These are phyloP conservation scores for Tetrapyrgos nigripes DNA, from an alignment of 1,284 basidiomycete species.

Conservation along the genomic window DNA sequence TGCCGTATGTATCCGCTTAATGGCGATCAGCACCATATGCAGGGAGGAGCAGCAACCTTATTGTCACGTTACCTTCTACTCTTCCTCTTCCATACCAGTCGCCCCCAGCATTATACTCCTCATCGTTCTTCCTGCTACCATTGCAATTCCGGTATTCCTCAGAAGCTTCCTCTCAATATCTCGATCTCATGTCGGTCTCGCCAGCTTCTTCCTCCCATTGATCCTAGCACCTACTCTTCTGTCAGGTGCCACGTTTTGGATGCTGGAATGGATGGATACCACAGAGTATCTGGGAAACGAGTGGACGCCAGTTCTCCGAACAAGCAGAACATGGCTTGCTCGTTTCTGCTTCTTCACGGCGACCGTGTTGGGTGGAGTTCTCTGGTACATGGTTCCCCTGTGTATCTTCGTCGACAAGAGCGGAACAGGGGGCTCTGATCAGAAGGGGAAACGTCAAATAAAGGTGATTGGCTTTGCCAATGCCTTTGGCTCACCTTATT, in stretches of 20 bases:
- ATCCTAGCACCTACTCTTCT: conserved; percentile 65
- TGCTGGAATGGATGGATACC: conserved; percentile 80
- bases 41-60: conserved; percentile 94
- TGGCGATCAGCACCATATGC: conserved; percentile 84
- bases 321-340: conserved; percentile 66
- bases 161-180: conserved; percentile 68
- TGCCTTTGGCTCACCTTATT: conserved; percentile 86
- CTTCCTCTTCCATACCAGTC: conserved; percentile 64
- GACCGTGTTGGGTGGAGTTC: conserved; percentile 56
- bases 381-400: conserved; percentile 78
- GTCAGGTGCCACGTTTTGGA: conserved; percentile 73
- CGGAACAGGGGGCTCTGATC: conserved; percentile 11
- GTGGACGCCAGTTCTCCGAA: conserved; percentile 51
- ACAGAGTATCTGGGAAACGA: conserved; percentile 48
- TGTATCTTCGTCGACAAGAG: conserved; percentile 50
- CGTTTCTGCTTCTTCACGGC: conserved; percentile 60
- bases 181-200: conserved; percentile 78
- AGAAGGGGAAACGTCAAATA: conserved; percentile 48
- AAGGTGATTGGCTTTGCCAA: conserved; percentile 90
- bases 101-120: conserved; percentile 66
- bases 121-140: conserved; percentile 59
- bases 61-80: conserved; percentile 89
- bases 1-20: conserved; percentile 75
- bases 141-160: conserved; percentile 67
- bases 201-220: conserved; percentile 65